phyloP scores from a whole-genome alignment of 2,329 filamentous ascomycete species.

The Fusarium neocosmosporiellum region DNA sequence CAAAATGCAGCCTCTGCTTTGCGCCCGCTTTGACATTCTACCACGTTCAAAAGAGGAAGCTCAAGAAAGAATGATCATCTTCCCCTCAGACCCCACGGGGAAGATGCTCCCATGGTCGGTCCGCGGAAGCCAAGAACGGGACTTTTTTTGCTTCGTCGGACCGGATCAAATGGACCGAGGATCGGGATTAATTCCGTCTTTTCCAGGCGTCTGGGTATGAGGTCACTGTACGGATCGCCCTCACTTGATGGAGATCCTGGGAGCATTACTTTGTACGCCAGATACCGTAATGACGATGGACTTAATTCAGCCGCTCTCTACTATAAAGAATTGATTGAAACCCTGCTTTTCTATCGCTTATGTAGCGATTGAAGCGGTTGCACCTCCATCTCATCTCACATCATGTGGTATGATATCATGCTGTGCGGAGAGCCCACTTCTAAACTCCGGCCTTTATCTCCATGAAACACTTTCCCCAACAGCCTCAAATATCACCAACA shows the following conservation, averaged over 20 bases:
- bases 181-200: not conserved
- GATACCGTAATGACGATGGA: not conserved
- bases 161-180: not conserved
- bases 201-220: not conserved
- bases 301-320: too few species aligned
- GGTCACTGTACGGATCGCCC: not conserved
- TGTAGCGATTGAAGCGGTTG: not conserved
- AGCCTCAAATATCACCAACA: not conserved
- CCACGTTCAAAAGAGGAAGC: conserved; percentile 5
- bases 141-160: not conserved
- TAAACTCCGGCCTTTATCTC: conserved; percentile 11
- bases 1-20: not conserved
- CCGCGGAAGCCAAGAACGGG: not conserved
- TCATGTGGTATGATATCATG: not conserved
- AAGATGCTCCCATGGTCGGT: not conserved
- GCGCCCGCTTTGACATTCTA: not conserved
- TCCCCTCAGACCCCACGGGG: conserved; percentile 1
- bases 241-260: not conserved
- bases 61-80: not conserved
- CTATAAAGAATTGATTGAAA: not conserved
- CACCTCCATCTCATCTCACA: not conserved
- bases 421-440: not conserved
- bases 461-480: not conserved
- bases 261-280: not conserved
- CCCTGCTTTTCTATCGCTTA: not conserved